Evolutionary conservation across 805 yeast genomes (phyloP), one percentile per base, ranked within the genome.

Genomic region (Sugiyamaella chiloensis): DNA sequence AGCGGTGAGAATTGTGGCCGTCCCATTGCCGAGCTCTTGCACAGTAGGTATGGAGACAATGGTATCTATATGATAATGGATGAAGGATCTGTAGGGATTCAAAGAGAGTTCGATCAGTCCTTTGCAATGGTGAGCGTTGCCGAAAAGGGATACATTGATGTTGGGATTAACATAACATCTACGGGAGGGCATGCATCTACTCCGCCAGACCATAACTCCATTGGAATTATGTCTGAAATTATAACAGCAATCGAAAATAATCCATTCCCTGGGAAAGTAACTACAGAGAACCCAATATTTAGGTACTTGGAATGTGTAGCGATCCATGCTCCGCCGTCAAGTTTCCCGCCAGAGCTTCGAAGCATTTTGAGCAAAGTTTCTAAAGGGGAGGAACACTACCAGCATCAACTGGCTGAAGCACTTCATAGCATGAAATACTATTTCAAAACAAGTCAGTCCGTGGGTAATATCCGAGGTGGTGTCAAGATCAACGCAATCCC

Each of bases 401-500:
- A 26, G 11, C 11, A 7, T 8, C 7, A 26, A 11, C 11, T 26
- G 11, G 29, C 29, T 8, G 29, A 7, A 26, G 9, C 7, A 8
- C 29, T 26, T 7, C 9, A 11, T 11, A 11, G 9, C 29, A 26
- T 26, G 29, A 26, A 26, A 26, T 76, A 73, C 52, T 61, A 75
- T 41, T 64, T 80, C 16, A 67, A 71, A 44, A 83, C 87, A 0
- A 73, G 85, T 4, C 83, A 78, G 60, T 82, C 87, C 1, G 69
- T 75, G 45, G 87, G 80, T 55, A 71, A 80, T 20, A 68, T 84
- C 46, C 60, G 65, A n/a, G 89, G 89, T 16, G 90, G 90, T 46
- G 75, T 79, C 48, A 84, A 84, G 61, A 73, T 81, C 14, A 84
- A 84, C 59, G 85, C 89, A 0, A 64, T 83, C 31, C 89, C 90